Evolutionary conservation across 805 yeast species (phyloP).

Genomic region (Wickerhamia fluorescens): DNA sequence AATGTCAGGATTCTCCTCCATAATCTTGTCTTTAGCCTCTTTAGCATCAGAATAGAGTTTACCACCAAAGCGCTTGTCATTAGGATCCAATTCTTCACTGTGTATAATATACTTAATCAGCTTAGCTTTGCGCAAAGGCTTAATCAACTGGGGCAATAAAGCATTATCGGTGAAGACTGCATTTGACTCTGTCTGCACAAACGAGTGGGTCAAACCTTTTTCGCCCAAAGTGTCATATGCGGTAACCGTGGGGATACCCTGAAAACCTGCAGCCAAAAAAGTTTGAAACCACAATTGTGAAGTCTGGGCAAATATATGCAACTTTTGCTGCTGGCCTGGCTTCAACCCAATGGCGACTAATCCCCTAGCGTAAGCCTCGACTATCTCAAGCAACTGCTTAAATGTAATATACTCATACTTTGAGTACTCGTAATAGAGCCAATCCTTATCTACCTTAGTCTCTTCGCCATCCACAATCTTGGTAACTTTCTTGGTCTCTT

Average conservation of each 20-base stretch:
- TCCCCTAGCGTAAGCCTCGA: conserved; percentile 64
- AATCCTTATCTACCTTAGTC: conserved; percentile 67
- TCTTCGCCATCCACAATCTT: conserved; percentile 76
- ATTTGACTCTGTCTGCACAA: conserved; percentile 70
- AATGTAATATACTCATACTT: conserved; percentile 63
- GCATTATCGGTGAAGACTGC: conserved; percentile 82
- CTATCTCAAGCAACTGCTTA: conserved; percentile 44
- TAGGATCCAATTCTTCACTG: conserved; percentile 50
- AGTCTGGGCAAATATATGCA: conserved; percentile 86
- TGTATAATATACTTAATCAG: conserved; percentile 65
- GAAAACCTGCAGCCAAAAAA: conserved; percentile 71
- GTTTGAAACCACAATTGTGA: conserved; percentile 88
- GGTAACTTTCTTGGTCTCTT: conserved; percentile 65
- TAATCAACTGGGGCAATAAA: conserved; percentile 57
- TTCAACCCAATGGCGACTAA: conserved; percentile 63
- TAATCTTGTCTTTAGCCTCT: conserved; percentile 51
- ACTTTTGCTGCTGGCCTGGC: conserved; percentile 51
- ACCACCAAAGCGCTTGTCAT: conserved; percentile 61
- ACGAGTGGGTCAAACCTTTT: conserved; percentile 77
- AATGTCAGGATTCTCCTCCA: conserved; percentile 70
- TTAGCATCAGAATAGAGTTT: conserved; percentile 50
- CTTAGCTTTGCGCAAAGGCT: conserved; percentile 62
- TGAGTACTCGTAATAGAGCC: conserved; percentile 79
- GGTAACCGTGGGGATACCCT: conserved; percentile 80
- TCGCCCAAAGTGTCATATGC: conserved; percentile 96